Evolutionary conservation across 1,284 basidiomycete genomes (phyloP).

Genomic region (Cutaneotrichosporon sp.): DNA sequence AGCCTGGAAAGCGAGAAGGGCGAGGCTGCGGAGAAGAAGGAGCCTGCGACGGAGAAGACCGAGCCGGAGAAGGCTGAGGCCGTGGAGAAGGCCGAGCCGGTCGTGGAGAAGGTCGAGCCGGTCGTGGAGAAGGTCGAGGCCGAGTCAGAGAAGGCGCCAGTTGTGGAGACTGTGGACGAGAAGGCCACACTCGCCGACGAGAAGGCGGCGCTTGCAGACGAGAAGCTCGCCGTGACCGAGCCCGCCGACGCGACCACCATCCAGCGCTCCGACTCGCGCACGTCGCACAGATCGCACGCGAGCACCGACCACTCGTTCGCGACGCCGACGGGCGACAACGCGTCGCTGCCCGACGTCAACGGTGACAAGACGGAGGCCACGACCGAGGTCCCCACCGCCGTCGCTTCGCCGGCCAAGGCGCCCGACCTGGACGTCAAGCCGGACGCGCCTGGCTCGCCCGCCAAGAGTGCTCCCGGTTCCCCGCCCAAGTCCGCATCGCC

Average conservation of each 20-base stretch:
- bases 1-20: conserved; percentile 1
- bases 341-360: conserved; percentile 9
- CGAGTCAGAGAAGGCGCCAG: background rate
- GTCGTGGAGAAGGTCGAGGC: background rate
- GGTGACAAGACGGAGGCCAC: background rate
- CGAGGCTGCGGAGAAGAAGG: conserved; percentile 1
- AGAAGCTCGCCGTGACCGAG: background rate
- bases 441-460: background rate
- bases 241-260: background rate
- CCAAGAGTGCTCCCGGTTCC: background rate
- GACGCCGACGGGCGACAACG: conserved; percentile 16
- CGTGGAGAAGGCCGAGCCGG: background rate
- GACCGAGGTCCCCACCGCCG: background rate
- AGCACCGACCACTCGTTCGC: conserved; percentile 13
- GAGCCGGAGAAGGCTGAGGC: conserved; percentile 5
- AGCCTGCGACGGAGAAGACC: conserved; percentile 4
- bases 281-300: conserved; percentile 5
- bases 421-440: conserved; percentile 4
- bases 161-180: background rate
- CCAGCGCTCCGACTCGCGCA: conserved; percentile 11
- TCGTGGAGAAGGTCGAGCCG: background rate
- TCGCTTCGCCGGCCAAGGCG: background rate
- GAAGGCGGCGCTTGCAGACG: background rate
- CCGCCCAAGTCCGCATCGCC: background rate
- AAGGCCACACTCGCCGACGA: background rate